phyloP scores from a whole-genome alignment of 106 monocot genomes.

The Dendrobium officinale region DNA sequence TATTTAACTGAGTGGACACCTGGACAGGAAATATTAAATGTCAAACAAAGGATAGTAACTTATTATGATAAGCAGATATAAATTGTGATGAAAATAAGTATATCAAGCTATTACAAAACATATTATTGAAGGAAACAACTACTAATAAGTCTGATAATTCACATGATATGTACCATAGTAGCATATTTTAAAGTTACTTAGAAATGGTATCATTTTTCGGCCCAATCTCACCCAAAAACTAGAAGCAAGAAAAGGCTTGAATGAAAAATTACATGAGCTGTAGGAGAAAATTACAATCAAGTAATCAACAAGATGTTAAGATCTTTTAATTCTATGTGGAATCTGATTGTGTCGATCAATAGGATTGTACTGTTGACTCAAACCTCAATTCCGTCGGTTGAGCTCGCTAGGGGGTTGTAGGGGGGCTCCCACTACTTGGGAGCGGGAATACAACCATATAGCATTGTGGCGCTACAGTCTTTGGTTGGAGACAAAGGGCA shows the following conservation, averaged over 20 bases:
- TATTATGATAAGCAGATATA: background rate
- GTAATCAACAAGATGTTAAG: background rate
- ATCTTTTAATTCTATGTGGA: background rate
- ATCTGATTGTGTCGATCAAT: too few species aligned
- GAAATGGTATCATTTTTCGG: background rate
- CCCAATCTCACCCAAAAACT: background rate
- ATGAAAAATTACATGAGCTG: background rate
- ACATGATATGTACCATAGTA: background rate
- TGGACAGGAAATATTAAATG: constrained; percentile 20
- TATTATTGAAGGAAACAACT: background rate
- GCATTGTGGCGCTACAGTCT: too few species aligned
- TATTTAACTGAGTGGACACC: constrained; percentile 93
- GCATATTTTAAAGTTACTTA: background rate
- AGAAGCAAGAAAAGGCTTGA: background rate
- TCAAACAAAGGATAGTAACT: background rate
- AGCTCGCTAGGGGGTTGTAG: too few species aligned
- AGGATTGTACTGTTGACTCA: too few species aligned
- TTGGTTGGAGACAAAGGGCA: too few species aligned
- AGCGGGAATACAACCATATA: too few species aligned
- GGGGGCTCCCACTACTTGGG: too few species aligned
- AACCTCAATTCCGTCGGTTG: too few species aligned
- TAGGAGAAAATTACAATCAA: background rate
- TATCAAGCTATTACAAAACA: background rate
- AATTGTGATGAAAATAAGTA: background rate
- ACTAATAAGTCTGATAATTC: background rate